Base-by-base conservation (phyloP, 2,329 filamentous ascomycete genomes). In the Fusarium setosum region DNA sequence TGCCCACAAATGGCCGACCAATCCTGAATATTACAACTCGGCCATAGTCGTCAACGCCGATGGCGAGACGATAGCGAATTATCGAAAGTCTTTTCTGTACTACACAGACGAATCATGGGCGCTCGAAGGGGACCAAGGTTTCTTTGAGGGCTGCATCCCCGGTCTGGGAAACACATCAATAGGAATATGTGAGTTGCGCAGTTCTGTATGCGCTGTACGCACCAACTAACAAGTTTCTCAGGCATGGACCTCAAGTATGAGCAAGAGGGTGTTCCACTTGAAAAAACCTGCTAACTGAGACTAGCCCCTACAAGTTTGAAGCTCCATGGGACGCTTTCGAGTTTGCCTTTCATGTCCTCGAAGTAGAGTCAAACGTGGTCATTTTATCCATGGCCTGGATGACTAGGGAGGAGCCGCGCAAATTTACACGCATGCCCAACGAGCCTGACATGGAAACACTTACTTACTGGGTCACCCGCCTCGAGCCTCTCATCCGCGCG, bases 381-480 rank as follows among this genome's bases (percentile, higher is more conserved):
- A 86, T 94, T 31, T 68, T 95, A 0, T 88, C 86, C 5, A 94
- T 94, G 92, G 91, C 92, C 0, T 95, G 92, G 92, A 80, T 92
- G 29, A 93, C 91, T 2, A 81, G 75, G 55, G 87, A 82, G 61
- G 84, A 81, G 69, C 82, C 76, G 2, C 81, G 70, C 17, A 57
- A 59, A 8, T 88, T 80, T 72, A 87, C 71, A 59, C 81, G 68
- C 24, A 79, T 65, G 65, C 86, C 86, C 0, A 73, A 83, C 1
- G 85, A 88, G 48, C 90, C 91, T 0, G 92, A 94, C 65, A 84
- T 92, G 77, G 87, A 92, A 21, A 93, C 91, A 0, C 73, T 95
- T 9, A 85, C 86, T 0, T 95, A 95, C 70, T 95, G 92, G 92
- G 80, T 93, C 0, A 84, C 87, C 17, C 84, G 92, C 0, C 81